These are phyloP conservation scores for Ormosia semicastrata DNA, from an alignment of 306 rosid species.

Conservation along the genomic window DNA sequence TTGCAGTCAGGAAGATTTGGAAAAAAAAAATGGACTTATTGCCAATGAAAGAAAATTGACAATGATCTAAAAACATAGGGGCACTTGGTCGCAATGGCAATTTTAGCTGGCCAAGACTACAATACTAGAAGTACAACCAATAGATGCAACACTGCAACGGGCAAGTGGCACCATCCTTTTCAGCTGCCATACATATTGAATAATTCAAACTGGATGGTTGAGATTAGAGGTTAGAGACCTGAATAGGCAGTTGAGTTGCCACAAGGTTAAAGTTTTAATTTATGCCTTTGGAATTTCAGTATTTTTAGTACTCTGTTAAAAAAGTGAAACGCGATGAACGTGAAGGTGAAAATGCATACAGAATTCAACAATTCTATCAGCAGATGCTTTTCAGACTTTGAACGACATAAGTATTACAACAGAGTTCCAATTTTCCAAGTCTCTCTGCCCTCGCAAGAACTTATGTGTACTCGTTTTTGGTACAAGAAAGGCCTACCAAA, in stretches of 20 bases:
- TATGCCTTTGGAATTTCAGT: not conserved
- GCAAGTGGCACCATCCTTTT: no score
- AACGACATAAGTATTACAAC: constrained; percentile 13
- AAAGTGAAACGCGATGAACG: not conserved
- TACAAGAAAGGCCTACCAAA: constrained; percentile 12
- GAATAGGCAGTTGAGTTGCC: not conserved
- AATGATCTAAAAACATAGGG: not conserved
- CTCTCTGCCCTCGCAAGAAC: constrained; percentile 11
- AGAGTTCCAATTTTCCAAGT: not conserved
- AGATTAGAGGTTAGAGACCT: not conserved
- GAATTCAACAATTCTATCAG: not conserved
- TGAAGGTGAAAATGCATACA: not conserved
- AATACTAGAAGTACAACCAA: not conserved
- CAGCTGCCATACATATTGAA: not conserved
- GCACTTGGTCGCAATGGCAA: not conserved
- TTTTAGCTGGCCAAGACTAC: not conserved
- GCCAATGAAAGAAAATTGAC: not conserved
- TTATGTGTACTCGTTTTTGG: not conserved
- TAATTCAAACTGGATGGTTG: not conserved
- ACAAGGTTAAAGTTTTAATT: not conserved
- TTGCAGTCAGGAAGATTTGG: not conserved
- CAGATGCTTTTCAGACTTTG: not conserved
- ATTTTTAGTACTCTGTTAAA: not conserved
- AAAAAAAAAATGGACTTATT: not conserved
- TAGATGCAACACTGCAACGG: not conserved